Evolutionary conservation across 208 protist species (phyloP).

Genomic region (Trypanosoma caninum): DNA sequence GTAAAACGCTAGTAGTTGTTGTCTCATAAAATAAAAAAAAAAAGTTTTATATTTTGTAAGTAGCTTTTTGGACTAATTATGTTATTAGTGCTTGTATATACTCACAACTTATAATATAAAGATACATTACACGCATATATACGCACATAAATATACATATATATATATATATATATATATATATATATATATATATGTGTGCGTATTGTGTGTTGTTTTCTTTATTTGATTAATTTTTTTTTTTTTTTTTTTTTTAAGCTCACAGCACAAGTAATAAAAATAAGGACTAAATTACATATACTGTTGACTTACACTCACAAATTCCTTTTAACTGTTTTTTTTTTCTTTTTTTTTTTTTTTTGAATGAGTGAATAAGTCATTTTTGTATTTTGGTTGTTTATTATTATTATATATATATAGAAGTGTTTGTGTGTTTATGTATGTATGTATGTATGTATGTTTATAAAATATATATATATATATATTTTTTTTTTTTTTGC

Average conservation of each 20-base stretch:
- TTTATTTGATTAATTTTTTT: background rate
- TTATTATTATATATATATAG: no score
- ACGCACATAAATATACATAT: background rate
- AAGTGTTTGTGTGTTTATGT: background rate
- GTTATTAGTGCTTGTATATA: no score
- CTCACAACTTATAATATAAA: no score
- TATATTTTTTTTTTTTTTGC: constrained; percentile 15
- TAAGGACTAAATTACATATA: background rate
- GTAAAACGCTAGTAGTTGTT: no score
- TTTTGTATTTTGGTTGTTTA: no score
- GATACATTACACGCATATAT: no score
- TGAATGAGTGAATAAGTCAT: background rate
- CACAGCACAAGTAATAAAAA: background rate
- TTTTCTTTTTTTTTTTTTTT: constrained; percentile 8
- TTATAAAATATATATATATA: background rate
- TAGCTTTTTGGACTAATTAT: no score
- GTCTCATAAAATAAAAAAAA: no score
- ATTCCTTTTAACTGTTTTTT: background rate
- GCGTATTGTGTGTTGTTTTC: background rate
- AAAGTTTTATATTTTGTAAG: background rate
- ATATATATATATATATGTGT: background rate
- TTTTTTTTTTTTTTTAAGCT: background rate
- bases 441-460: background rate
- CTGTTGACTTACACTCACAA: background rate
- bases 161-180: constrained; percentile 9